Base-by-base conservation (phyloP, 495 filamentous ascomycete genomes). In the Aspergillus avenaceus region DNA sequence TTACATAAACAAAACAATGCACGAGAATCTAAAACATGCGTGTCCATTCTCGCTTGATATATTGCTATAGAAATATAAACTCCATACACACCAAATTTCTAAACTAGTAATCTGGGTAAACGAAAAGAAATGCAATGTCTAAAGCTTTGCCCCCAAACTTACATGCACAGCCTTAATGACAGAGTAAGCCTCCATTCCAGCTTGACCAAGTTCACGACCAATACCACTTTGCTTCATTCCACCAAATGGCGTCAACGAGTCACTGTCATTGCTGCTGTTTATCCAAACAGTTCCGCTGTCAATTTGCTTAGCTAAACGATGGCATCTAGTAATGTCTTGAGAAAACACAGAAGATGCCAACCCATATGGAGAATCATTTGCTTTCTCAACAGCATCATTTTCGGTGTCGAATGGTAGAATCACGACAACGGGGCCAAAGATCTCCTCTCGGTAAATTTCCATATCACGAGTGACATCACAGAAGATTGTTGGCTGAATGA, bases 361-460 rank as follows among this genome's bases (percentile, higher is more conserved):
- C n/a, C n/a, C n/a, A n/a, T n/a, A n/a, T n/a, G n/a, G n/a, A n/a
- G 93, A 19, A 92, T 88, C 87, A 91, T 93, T 95, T 16, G 89
- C 89, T 62, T 84, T 75, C 37, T 74, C 70, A 22, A 93, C 64
- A 0, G 87, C 89, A 50, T 95, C 87, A 38, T 84, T 83, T 56
- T 93, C 88, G 0, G 79, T 83, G 65, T 82, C 82, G 74, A 95
- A 95, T 8, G 75, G 77, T 18, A 73, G 66, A 44, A 95, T 79
- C 12, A 86, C 84, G 14, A 88, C 87, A 57, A 91, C 87, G 1
- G 90, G 89, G 0, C 90, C 90, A 56, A 93, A 93, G 29, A 88
- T 83, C 59, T 88, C 85, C 55, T 87, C 82, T 18, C 70, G 73
- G 19, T 77, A 75, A 48, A 88, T 84, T 22, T 63, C 63, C 79